Conservation (phyloP, 352 stramenopile species). For the Pythium guiyangense region DNA sequence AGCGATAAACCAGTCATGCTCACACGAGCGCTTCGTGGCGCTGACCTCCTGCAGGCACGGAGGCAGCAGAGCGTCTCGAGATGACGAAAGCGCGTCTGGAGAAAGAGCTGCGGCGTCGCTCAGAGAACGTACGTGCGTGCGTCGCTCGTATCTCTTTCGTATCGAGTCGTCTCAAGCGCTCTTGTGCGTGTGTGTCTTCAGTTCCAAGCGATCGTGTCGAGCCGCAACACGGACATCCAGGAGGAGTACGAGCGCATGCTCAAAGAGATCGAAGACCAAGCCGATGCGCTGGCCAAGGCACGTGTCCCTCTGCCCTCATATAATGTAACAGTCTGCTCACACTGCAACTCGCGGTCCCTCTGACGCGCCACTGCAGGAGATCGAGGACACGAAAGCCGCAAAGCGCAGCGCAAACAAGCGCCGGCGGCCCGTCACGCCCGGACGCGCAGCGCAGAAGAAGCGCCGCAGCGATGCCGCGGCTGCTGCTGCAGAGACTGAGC, state of each 20-base stretch:
- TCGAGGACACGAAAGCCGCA: slow-evolving; percentile 21
- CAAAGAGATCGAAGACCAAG: slow-evolving; percentile 66
- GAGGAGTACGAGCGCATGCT: slow-evolving; percentile 74
- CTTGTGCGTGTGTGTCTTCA: slow-evolving; percentile 12
- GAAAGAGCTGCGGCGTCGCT: slow-evolving; percentile 57
- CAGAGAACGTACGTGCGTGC: slow-evolving; percentile 22
- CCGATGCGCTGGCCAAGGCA: slow-evolving; percentile 28
- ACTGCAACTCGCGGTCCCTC: neutral
- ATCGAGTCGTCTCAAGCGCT: neutral
- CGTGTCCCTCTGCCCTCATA: neutral
- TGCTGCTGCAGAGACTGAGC: slow-evolving; percentile 4
- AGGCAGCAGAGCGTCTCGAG: slow-evolving; percentile 61
- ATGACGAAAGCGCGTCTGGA: slow-evolving; percentile 57
- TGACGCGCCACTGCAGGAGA: slow-evolving; percentile 27
- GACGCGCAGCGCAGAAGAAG: slow-evolving; percentile 22
- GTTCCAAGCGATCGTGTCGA: slow-evolving; percentile 63
- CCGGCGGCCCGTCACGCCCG: neutral
- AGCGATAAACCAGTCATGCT: neutral
- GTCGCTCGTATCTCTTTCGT: neutral
- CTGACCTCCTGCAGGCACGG: slow-evolving; percentile 23
- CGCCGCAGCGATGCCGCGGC: neutral
- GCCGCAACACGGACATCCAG: slow-evolving; percentile 67
- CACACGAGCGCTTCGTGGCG: neutral
- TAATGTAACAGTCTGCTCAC: neutral
- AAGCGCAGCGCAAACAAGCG: slow-evolving; percentile 14